Evolutionary conservation across 2,329 filamentous ascomycete genomes (phyloP).

Genomic region (Fusarium sp.): DNA sequence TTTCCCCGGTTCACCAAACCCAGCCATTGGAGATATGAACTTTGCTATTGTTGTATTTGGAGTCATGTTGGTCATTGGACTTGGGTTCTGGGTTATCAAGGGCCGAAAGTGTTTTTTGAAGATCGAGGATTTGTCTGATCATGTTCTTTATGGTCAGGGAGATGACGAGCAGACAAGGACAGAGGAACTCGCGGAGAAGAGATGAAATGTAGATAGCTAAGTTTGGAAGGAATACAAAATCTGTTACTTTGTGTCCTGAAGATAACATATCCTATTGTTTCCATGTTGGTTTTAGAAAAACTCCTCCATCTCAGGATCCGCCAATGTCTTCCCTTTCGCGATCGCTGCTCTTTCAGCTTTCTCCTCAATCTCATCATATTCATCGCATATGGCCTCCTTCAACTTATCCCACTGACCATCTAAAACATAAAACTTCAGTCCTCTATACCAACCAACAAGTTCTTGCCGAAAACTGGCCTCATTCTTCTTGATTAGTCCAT

Average conservation of each 20-base stretch:
- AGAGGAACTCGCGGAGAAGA: not conserved
- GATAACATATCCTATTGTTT: rapidly evolving
- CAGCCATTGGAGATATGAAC: slow-evolving; percentile 59
- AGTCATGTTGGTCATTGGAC: slow-evolving; percentile 58
- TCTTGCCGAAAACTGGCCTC: not conserved
- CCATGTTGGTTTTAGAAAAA: not conserved
- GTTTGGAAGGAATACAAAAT: rapidly evolving
- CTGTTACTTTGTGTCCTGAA: rapidly evolving
- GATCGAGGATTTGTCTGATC: slow-evolving; percentile 36
- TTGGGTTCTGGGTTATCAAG: slow-evolving; percentile 59
- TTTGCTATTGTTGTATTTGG: slow-evolving; percentile 65
- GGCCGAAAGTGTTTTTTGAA: slow-evolving; percentile 49
- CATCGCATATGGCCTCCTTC: not conserved
- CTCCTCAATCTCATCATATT: not conserved
- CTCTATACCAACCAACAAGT: slow-evolving; percentile 14
- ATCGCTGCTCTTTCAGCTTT: rapidly evolving
- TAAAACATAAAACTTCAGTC: not conserved
- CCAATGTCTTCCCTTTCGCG: not conserved
- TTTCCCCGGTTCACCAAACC: slow-evolving; percentile 56
- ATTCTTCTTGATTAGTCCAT: not conserved
- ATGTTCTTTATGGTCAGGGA: slow-evolving; percentile 13
- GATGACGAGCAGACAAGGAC: not conserved
- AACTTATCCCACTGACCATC: not conserved
- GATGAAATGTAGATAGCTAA: not conserved
- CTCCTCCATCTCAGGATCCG: not conserved